These are phyloP conservation scores for Populus tremula DNA, from an alignment of 345 rosid species.

Conservation along the genomic window DNA sequence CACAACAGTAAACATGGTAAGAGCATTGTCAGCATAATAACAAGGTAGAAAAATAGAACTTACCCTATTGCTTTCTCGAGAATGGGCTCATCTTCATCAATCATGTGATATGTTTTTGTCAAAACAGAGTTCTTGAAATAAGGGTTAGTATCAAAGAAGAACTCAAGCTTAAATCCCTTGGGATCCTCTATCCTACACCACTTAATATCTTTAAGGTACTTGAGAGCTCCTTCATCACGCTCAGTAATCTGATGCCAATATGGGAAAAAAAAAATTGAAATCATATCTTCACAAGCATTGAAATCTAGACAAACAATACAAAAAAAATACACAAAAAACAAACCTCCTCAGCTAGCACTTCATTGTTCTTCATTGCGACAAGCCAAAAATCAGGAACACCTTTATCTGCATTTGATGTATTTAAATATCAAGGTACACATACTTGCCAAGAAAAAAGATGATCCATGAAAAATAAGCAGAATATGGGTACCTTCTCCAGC, in stretches of 20 bases:
- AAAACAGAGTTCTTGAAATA: constrained; percentile 78
- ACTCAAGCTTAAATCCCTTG: constrained; percentile 96
- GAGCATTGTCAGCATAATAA: neutral
- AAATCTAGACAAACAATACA: neutral
- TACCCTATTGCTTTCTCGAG: constrained; percentile 98
- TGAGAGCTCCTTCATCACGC: constrained; percentile 91
- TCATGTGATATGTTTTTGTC: constrained; percentile 94
- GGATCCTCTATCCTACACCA: constrained; percentile 80
- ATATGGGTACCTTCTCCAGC: constrained; percentile 51
- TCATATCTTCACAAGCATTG: neutral
- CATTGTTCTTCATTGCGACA: constrained; percentile 89
- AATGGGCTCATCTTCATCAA: constrained; percentile 95
- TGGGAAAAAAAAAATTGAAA: neutral
- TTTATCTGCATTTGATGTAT: constrained; percentile 52
- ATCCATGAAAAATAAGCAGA: neutral
- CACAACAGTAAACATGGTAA: neutral
- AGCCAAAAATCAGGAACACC: constrained; percentile 99
- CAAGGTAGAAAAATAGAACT: neutral
- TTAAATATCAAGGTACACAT: constrained; percentile 11
- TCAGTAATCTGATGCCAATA: constrained; percentile 58
- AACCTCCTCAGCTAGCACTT: constrained; percentile 84
- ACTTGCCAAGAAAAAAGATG: neutral
- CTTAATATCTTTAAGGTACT: constrained; percentile 80
- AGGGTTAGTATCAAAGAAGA: constrained; percentile 80
- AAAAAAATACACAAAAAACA: constrained; percentile 1